Conservation (phyloP, 495 filamentous ascomycete genomes). For the Penicillium subrubescens region DNA sequence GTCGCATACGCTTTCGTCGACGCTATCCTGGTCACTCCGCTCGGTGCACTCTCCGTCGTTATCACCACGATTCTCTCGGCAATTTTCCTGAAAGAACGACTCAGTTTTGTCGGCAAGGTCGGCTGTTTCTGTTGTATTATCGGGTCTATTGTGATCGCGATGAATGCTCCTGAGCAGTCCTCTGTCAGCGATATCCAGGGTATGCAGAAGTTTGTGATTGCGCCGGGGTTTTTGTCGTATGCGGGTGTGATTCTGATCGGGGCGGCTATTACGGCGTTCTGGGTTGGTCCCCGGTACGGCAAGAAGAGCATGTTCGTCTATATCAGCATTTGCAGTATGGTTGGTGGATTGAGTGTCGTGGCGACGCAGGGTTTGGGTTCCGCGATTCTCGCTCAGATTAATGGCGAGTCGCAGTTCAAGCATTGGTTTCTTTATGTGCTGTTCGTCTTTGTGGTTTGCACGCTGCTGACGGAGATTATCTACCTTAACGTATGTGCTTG, state of each 20-base stretch:
- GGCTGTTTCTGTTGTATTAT: slow-evolving; percentile 95
- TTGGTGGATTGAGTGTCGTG: slow-evolving; percentile 93
- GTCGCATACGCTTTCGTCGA: slow-evolving; percentile 97
- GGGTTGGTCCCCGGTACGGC: slow-evolving; percentile 86
- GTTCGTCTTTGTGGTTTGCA: slow-evolving; percentile 84
- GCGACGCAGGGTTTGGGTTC: slow-evolving; percentile 92
- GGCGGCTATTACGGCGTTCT: slow-evolving; percentile 71
- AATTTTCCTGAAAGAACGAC: slow-evolving; percentile 92
- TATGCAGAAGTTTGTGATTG: slow-evolving; percentile 86
- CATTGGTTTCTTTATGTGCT: slow-evolving; percentile 96
- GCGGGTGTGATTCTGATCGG: slow-evolving; percentile 81
- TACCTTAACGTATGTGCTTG: slow-evolving; percentile 89
- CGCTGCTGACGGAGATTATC: slow-evolving; percentile 89
- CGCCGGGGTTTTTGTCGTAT: slow-evolving; percentile 85
- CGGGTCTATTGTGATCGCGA: slow-evolving; percentile 87
- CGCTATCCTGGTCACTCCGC: slow-evolving; percentile 91
- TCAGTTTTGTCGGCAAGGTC: slow-evolving; percentile 95
- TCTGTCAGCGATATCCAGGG: slow-evolving; percentile 88
- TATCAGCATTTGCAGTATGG: slow-evolving; percentile 90
- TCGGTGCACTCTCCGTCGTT: slow-evolving; percentile 94
- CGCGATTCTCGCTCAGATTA: slow-evolving; percentile 84
- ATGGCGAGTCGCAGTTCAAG: slow-evolving; percentile 85
- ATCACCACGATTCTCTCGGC: slow-evolving; percentile 91
- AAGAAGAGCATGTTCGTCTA: slow-evolving; percentile 98
- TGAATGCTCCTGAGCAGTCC: slow-evolving; percentile 88